Evolutionary conservation across 345 rosid genomes (phyloP).

Genomic region (Erodium maritimum): DNA sequence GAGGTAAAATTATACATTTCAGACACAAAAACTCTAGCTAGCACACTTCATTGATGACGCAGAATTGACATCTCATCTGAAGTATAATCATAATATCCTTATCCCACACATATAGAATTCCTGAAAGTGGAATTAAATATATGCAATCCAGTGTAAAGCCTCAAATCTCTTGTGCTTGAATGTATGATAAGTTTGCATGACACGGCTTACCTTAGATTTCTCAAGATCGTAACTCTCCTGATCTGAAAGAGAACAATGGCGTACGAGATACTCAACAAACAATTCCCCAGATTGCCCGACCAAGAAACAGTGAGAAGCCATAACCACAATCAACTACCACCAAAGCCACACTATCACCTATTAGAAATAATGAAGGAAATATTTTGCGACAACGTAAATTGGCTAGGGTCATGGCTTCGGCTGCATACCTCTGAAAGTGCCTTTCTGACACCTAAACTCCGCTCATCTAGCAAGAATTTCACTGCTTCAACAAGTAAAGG

Average conservation of each 20-base stretch:
- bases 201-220: conserved; percentile 29
- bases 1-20: neutral
- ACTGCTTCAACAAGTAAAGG: conserved; percentile 70
- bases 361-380: conserved; percentile 7
- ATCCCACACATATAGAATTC: too few relatives aligned
- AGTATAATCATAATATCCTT: neutral
- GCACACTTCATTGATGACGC: neutral
- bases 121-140: too few relatives aligned
- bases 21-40: neutral
- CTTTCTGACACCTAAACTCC: conserved; percentile 60
- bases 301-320: conserved; percentile 97
- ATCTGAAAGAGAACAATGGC: conserved; percentile 69
- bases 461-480: conserved; percentile 75
- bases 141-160: conserved; percentile 8
- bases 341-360: conserved; percentile 14
- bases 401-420: neutral
- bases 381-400: conserved; percentile 1
- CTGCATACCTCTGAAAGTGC: conserved; percentile 80
- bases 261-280: conserved; percentile 85
- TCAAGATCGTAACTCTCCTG: conserved; percentile 28
- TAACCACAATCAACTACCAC: conserved; percentile 77
- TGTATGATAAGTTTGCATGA: neutral
- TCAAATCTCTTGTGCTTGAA: conserved; percentile 10
- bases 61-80: neutral
- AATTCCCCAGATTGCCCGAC: conserved; percentile 80